These are phyloP conservation scores for Quercus tomentella DNA, from an alignment of 331 rosid genomes.

Conservation along the genomic window DNA sequence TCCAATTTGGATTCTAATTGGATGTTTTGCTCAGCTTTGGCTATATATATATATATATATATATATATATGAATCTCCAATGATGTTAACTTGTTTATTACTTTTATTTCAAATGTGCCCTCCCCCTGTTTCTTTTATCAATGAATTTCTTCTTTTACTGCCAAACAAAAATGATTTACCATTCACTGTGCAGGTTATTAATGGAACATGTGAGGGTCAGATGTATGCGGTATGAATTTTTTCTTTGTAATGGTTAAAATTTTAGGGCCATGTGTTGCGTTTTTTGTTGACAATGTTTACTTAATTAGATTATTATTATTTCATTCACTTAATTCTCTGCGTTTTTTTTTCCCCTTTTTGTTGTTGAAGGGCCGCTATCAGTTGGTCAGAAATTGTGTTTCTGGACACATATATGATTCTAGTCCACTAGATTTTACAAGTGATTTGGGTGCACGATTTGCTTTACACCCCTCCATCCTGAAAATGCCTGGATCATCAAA, in stretches of 20 bases:
- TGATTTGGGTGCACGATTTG: constrained; percentile 81
- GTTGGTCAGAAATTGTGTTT: constrained; percentile 63
- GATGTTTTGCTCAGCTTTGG: no score
- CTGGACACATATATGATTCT: constrained; percentile 90
- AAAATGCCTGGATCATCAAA: constrained; percentile 79
- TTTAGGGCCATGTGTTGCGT: neutral
- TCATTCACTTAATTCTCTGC: neutral
- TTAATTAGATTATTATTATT: neutral
- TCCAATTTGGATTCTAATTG: no score
- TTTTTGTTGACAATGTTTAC: neutral
- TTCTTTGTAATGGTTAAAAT: constrained; percentile 9
- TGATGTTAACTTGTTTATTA: neutral
- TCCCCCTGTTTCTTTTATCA: no score
- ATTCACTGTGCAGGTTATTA: constrained; percentile 64
- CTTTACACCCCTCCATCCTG: constrained; percentile 61
- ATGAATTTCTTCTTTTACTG: no score
- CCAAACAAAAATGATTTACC: neutral
- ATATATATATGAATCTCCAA: no score
- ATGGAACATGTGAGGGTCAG: constrained; percentile 67
- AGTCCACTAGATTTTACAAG: constrained; percentile 89
- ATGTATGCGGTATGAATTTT: constrained; percentile 52
- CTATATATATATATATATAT: no score
- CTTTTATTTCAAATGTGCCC: neutral
- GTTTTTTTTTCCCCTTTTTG: neutral
- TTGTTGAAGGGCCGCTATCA: constrained; percentile 55